Evolutionary conservation across 2,329 filamentous ascomycete genomes (phyloP), one percentile per base, ranked within the genome.

Genomic region (Alternaria viburni): DNA sequence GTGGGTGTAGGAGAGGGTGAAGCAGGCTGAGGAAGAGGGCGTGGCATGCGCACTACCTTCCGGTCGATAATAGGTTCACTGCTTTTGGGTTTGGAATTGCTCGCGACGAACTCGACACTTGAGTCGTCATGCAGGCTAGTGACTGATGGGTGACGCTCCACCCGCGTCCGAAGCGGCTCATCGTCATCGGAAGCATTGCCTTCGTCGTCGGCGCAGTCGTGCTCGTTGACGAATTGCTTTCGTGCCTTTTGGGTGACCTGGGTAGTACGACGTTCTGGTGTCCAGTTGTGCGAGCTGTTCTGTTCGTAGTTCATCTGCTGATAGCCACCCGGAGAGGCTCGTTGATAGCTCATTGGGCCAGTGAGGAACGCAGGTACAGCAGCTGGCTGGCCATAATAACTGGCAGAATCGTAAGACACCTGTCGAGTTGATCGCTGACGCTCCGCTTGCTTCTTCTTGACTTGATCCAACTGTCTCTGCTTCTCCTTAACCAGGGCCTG

Each of bases 181-280:
- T 71, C 68, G 6, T 74, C 70, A 54, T 73, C 66, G 9, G 65
- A 68, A 6, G 3, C 44, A 10, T 56, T 50, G 4, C 28, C 30
- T 8, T 55, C n/a, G 6, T 54, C 55, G 4, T 50, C 50, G 6
- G 47, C 50, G 2, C 49, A 46, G 10, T 55, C 52, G 7, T 45
- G 25, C 5, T 51, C 49, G 6, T 51, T 21, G 6, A n/a, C 8
- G 0, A 46, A 9, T 21, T 21, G 23, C 1, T 15, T 30, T 26
- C 21, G 50, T 10, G 11, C 28, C 17, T 25, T 19, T 28, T n/a
- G 11, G 4, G 4, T 8, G 5, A 7, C 23, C 15, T 23, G 21
- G 10, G 11, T 2, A 8, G 3, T 19, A 44, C n/a, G 10, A 4
- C 17, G 11, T 17, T 17, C 43, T 17, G 25, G 32, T 5, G 25